Base-by-base conservation (phyloP, 768 basidiomycete genomes). In the Gyrodon lividus region DNA sequence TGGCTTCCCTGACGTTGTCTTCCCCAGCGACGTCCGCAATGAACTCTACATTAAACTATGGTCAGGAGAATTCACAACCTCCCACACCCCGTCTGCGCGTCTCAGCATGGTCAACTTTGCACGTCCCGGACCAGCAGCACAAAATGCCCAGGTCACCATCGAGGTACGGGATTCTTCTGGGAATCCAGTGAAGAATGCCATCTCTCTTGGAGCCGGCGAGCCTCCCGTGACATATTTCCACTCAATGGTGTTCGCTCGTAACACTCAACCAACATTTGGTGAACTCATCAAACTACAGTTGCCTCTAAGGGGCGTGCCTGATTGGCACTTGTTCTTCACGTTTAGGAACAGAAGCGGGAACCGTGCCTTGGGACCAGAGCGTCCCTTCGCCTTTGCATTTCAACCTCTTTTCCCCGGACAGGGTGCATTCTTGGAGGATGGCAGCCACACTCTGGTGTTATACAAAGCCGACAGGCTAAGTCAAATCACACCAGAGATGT, bases 41-140 rank as follows among this genome's bases (percentile, higher is more conserved):
- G 96, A 98, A 57, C 77, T 98, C 12, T 98, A 98, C 69, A 81
- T 98, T 73, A 97, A 97, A 68, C 79, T 98, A 0, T 98, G 94
- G 94, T 87, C 85, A 49, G 96, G 92, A 34, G 89, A 93, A 56
- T 98, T 98, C 64, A 71, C 77, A 2, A 71, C 81, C 0, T 74
- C 80, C 3, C 78, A 80, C 52, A 70, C 67, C 37, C 70, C 72
- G 23, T 75, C 83, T 35, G 68, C 86, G 3, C 86, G 86, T 39
- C 69, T 74, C 24, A 79, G 75, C 57, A 75, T 89, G 44, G 75
- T 78, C 30, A 73, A 69, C 49, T 81, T 89, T 67, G 77, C 83
- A 19, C 79, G 86, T 47, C 76, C 85, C 56, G 78, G 79, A 2
- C 71, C 80, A 10, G 59, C 74, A 24, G 71, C 74, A 30, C 69